Evolutionary conservation across 73 alveolate species (phyloP).

Genomic region (Uronychia setigera): DNA sequence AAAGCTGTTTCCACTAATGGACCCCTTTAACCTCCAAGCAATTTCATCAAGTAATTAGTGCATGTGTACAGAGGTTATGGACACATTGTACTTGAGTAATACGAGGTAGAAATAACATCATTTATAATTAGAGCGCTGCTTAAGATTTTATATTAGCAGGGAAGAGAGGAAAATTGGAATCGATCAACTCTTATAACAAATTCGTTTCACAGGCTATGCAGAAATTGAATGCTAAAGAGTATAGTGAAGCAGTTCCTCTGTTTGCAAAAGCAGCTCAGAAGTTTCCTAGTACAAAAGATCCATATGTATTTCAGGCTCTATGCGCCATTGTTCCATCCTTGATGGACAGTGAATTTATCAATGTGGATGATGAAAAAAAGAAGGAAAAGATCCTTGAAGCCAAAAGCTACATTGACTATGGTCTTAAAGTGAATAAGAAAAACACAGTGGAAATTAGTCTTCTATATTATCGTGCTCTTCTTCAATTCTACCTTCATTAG

Average conservation of each 20-base stretch:
- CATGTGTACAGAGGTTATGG: constrained; percentile 86
- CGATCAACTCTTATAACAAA: constrained; percentile 37
- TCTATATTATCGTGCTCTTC: constrained; percentile 26
- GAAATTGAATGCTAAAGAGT: constrained; percentile 30
- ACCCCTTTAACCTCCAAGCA: not conserved
- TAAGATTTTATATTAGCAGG: constrained; percentile 29
- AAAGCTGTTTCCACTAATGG: not conserved
- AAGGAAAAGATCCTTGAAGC: constrained; percentile 21
- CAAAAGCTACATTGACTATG: constrained; percentile 26
- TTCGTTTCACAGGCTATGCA: constrained; percentile 26
- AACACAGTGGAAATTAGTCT: constrained; percentile 32
- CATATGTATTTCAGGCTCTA: constrained; percentile 41
- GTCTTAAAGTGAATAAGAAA: constrained; percentile 27
- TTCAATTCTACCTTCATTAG: constrained; percentile 25
- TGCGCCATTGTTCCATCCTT: constrained; percentile 10
- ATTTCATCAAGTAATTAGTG: constrained; percentile 61
- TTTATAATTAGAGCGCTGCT: constrained; percentile 65
- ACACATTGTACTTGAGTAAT: constrained; percentile 63
- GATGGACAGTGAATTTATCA: constrained; percentile 19
- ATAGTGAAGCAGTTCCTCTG: constrained; percentile 34
- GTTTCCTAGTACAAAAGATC: constrained; percentile 44
- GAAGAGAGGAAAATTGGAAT: constrained; percentile 25
- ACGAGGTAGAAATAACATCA: no score
- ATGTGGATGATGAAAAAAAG: constrained; percentile 38
- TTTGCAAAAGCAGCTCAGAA: constrained; percentile 29